Evolutionary conservation across 345 rosid species (phyloP), one percentile per base, ranked within the genome.

Genomic region (Gossypium longicalyx): DNA sequence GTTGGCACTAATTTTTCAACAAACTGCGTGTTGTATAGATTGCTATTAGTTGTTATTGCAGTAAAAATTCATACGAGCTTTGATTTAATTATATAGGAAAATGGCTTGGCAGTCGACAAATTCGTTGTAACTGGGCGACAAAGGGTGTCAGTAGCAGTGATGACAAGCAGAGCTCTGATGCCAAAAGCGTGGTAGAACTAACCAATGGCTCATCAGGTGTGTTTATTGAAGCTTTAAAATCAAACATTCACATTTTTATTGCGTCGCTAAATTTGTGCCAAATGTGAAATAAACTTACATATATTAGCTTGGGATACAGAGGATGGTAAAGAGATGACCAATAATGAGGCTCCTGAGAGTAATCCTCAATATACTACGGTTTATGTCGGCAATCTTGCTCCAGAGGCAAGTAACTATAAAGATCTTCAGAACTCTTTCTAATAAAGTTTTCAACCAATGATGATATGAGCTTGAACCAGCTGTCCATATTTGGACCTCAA

Each of bases 51-150:
- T 3, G 7, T 4, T 44, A 22, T 51, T 16, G 51, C 72, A 19
- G 53, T 15, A 11, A 16, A 60, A 57, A 3, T 45, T 70, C 58
- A 64, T 70, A 20, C n/a, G 38, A n/a, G 11, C 1, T 23, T 20
- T 54, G 49, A 74, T 54, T 67, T 65, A 10, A 45, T 58, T 56
- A 56, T 60, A 44, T 72, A 93, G 99, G 99, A 34, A 95, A 95
- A 82, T 95, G 98, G 98, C 86, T 93, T 67, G 94, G 97, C 59
- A 91, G 93, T 77, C 86, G 97, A 77, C 98, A 95, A 84, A 93
- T 95, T 70, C 87, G 98, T 69, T 95, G 99, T 79, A 93, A 91
- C 86, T 95, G 99, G 99, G 98, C 99, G 23, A 83, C 94, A 38
- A 95, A 91, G 85, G 97, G 98, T 41, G 94, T 97, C 74, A 81